These are phyloP conservation scores for Ambrosiella cleistominuta DNA, from an alignment of 2,329 filamentous ascomycete genomes.

Conservation along the genomic window DNA sequence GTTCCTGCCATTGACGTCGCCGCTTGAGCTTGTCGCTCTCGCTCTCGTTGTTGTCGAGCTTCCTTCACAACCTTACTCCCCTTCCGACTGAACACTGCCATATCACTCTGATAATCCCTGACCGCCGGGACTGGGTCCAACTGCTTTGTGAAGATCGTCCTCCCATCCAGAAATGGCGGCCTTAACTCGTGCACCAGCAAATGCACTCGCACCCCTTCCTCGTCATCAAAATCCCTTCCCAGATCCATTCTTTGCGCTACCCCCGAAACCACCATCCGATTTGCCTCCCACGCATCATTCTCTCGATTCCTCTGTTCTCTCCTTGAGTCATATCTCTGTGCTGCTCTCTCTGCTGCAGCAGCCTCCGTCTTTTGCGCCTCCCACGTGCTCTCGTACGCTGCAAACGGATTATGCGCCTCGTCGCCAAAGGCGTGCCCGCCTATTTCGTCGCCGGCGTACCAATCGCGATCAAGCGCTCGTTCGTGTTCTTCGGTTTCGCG, in stretches of 20 bases:
- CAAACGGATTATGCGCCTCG: constrained; percentile 84
- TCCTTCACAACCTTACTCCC: constrained; percentile 88
- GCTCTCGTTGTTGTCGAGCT: constrained; percentile 75
- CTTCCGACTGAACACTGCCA: constrained; percentile 95
- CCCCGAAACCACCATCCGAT: constrained; percentile 91
- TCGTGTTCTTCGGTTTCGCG: constrained; percentile 43
- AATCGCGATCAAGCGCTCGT: constrained; percentile 68
- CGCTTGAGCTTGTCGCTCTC: constrained; percentile 85
- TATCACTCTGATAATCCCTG: constrained; percentile 85
- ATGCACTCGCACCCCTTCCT: constrained; percentile 78
- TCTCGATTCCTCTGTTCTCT: constrained; percentile 79
- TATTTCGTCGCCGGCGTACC: constrained; percentile 78
- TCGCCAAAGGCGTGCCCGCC: constrained; percentile 72
- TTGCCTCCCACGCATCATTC: constrained; percentile 96
- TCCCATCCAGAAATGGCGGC: constrained; percentile 85
- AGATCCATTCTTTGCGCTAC: constrained; percentile 80
- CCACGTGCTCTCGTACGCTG: constrained; percentile 53
- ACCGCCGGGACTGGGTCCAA: constrained; percentile 87
- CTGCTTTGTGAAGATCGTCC: constrained; percentile 94
- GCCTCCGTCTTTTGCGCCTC: constrained; percentile 64
- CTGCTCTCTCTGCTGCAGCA: constrained; percentile 63
- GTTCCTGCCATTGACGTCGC: constrained; percentile 88
- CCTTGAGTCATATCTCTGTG: constrained; percentile 47
- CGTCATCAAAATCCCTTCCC: constrained; percentile 72
- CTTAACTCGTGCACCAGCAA: constrained; percentile 83